Evolutionary conservation across 2,329 filamentous ascomycete genomes (phyloP), one percentile per base, ranked within the genome.

Genomic region (Fusarium sp.): DNA sequence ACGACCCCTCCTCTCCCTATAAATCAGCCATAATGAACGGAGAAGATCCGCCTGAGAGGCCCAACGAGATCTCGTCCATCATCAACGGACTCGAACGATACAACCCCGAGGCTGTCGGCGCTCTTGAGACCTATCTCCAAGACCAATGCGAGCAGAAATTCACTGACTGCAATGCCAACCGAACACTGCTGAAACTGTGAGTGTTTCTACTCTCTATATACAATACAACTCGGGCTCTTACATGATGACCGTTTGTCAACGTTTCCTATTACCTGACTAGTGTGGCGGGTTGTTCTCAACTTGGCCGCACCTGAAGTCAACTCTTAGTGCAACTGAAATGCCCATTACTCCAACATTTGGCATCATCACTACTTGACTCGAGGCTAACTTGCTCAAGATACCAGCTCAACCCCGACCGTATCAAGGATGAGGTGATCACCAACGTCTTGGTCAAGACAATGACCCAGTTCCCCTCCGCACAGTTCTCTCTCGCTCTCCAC

Each of bases 391-490:
- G 65, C 66, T 65, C 70, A 78, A 99, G 96, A 75, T 99, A 99
- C 89, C 97, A 99, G 87, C 97, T 99, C 86, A 99, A 99, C 90
- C 96, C 96, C 57, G 95, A 98, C 87, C 94, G 97, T 78, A 91
- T 95, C 81, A 95, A 96, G 87, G 93, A 97, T 81, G 96, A 99
- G 84, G 94, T 95, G 80, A 94, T 96, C 84, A 98, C 96, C 88
- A 98, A 98, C 89, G 93, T 98, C 86, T 94, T 99, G 82, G 95
- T 97, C 87, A 99, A 98, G 88, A 90, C 95, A 76, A 91, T 99
- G 81, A 97, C 95, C 77, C 93, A 97, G 85, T 99, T 99, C 88
- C 96, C 96, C 73, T 95, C 93, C 25, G 91, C 96, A 47, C 95
- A 98, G 84, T 99, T 98, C 90, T 92, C 91, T 78, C 94, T 98